These are phyloP conservation scores for Talaromyces albobiverticillius DNA, from an alignment of 2,329 filamentous ascomycete genomes.

Conservation along the genomic window DNA sequence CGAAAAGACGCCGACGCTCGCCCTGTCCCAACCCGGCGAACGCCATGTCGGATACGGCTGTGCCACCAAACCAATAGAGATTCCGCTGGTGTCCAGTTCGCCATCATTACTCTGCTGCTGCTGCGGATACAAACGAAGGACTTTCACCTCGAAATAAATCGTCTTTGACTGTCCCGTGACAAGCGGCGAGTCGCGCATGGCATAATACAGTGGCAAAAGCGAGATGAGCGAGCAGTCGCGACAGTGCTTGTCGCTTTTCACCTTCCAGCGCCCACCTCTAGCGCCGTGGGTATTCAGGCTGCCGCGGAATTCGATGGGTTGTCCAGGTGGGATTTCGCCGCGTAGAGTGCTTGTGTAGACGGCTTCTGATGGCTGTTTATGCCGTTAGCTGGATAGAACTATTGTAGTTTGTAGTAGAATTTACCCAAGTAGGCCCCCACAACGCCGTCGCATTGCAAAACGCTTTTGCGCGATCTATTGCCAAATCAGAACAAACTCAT, in stretches of 20 bases:
- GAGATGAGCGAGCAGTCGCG: conserved; percentile 54
- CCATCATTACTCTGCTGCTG: conserved; percentile 34
- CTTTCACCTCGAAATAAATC: conserved; percentile 59
- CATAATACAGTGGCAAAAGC: conserved; percentile 57
- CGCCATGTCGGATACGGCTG: conserved; percentile 62
- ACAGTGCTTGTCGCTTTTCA: conserved; percentile 41
- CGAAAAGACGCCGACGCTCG: conserved; percentile 58
- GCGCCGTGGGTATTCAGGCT: conserved; percentile 28
- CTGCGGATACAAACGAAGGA: conserved; percentile 41
- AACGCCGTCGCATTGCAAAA: conserved; percentile 55
- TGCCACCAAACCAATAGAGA: conserved; percentile 59
- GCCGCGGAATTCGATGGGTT: conserved; percentile 25
- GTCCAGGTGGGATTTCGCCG: conserved; percentile 45
- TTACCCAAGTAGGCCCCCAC: conserved; percentile 41
- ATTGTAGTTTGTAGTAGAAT: not conserved
- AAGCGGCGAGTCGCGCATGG: conserved; percentile 49
- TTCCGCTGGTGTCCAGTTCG: conserved; percentile 51
- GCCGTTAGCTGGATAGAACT: not conserved
- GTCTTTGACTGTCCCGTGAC: conserved; percentile 46
- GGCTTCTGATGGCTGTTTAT: conserved; percentile 33
- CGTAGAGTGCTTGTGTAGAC: conserved; percentile 43
- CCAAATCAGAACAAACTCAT: not conserved
- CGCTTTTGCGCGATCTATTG: conserved; percentile 52
- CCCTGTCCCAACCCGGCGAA: conserved; percentile 63
- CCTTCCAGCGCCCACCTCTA: conserved; percentile 41